Base-by-base conservation (phyloP, 345 rosid species). In the Aurinia saxatilis region DNA sequence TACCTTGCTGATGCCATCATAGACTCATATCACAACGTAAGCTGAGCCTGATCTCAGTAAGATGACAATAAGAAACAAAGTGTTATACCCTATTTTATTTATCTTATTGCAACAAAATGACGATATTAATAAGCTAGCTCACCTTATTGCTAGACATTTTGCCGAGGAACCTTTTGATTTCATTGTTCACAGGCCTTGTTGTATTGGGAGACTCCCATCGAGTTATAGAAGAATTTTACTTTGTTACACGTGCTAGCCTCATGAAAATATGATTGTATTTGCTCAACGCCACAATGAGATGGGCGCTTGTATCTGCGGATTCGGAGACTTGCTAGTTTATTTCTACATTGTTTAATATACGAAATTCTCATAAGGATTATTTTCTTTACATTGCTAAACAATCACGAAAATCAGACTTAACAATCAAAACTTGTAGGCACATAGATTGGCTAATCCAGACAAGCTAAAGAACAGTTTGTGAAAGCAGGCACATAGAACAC, bases 1-100 rank as follows among this genome's bases (percentile, higher is more conserved):
- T 82, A 87, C 72, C 97, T 89, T 44, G 96, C 97, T 0, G 97
- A 90, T 67, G 96, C 97, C 8, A 85, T 93, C 46, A 62, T 85
- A 0, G 97, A 93, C 72, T 89, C 97, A 1, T 89, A 68, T 71
- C 90, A 89, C 51, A 92, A 82, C 57, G 85, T 84, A 61, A 80
- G 83, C 70, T 87, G 65, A 92, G 47, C 3, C 34, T 48, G 2
- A 21, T 54, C 21, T 61, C 65, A 21, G 40, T 55, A 18, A 15
- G 11, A 46, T 37, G 50, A 46, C 45, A 62, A 39, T 30, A 47
- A 31, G 16, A 23, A 70, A 15, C 44, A 13, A 56, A 45, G 29
- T 30, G 16, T n/a, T 15, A 40, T 11, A 59, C 37, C 46, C 40
- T 12, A 19, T 38, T 23, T 16, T 52, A 40, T 6, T 13, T 48